Base-by-base conservation (phyloP, 306 rosid genomes). In the Datisca glomerata region DNA sequence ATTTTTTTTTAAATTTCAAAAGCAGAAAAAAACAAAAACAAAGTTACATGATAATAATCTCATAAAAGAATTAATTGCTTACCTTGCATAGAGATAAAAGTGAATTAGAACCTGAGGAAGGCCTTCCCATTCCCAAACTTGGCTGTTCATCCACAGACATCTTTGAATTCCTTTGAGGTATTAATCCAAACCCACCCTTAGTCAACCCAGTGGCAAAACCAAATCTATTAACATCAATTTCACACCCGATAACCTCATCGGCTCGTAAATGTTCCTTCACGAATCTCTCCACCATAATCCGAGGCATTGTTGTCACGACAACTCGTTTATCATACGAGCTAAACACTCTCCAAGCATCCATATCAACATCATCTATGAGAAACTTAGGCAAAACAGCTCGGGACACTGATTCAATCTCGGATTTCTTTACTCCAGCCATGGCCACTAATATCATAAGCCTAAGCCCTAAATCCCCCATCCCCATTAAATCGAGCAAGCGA, bases 341-440 rank as follows among this genome's bases (percentile, higher is more conserved):
- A 13, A 78, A 71, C 54, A 66, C 61, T 44, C 50, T 74, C 95
- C 95, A 89, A 5, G 68, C 70, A 8, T 72, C 79, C 72, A 71
- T 64, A 40, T 84, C 64, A 12, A 89, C 43, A 45, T 80, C 81
- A 17, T 84, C 95, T 78, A 84, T 73, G 50, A 56, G 77, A 51
- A 89, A 89, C 71, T 83, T 89, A 0, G 98, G 95, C 59, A 89
- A 29, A 38, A 89, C 98, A 0, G 98, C 98, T 31, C 86, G 58
- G 0, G 91, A 78, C 41, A 78, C 92, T 0, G 95, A 68, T n/a
- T 77, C 60, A 6, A 89, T 64, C 75, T 77, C 93, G 0, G 70
- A 46, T 51, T 54, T 42, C 1, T 42, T 53, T 12, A 89, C 58
- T 0, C 98, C 98, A 0, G 61, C 66, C 7, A 71, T 49, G 0